phyloP scores from a whole-genome alignment of 202 grass and related monocot genomes.

The Zizania palustris region DNA sequence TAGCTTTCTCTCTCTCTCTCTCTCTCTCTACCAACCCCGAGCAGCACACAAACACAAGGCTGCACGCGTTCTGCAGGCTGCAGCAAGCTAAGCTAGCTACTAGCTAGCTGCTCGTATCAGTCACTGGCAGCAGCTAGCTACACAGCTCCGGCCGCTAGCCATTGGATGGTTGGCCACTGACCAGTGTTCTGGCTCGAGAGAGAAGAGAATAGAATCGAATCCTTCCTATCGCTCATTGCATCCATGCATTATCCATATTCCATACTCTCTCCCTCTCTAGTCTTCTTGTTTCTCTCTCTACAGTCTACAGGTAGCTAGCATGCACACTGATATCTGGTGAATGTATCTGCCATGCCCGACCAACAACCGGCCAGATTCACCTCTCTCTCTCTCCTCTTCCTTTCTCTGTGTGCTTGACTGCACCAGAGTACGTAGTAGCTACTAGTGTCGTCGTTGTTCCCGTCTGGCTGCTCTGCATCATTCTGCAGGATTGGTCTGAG shows the following conservation, averaged over 20 bases:
- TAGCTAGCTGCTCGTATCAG: neutral
- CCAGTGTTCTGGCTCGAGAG: neutral
- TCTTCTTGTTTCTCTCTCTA: neutral
- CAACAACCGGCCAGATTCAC: conserved; percentile 19
- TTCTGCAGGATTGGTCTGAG: conserved; percentile 13
- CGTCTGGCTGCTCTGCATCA: too few species aligned
- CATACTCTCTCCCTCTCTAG: neutral
- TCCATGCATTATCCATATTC: too few species aligned
- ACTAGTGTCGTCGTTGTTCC: too few species aligned
- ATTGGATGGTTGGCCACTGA: too few species aligned
- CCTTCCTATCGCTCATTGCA: conserved; percentile 41
- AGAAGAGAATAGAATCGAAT: conserved; percentile 58
- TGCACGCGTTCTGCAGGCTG: conserved; percentile 22
- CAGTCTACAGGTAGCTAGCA: neutral
- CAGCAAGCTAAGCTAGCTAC: too few species aligned
- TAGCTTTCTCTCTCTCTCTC: neutral
- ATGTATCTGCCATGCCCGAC: conserved; percentile 25
- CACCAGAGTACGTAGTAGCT: conserved; percentile 40
- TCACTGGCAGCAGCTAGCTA: neutral
- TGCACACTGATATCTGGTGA: conserved; percentile 29
- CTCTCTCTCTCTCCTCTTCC: conserved; percentile 2
- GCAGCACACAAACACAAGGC: conserved; percentile 37
- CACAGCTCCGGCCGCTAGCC: neutral
- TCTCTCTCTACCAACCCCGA: conserved; percentile 26
- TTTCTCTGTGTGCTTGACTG: conserved; percentile 35